phyloP scores from a whole-genome alignment of 495 filamentous ascomycete species.

The Xylaria telfairii region DNA sequence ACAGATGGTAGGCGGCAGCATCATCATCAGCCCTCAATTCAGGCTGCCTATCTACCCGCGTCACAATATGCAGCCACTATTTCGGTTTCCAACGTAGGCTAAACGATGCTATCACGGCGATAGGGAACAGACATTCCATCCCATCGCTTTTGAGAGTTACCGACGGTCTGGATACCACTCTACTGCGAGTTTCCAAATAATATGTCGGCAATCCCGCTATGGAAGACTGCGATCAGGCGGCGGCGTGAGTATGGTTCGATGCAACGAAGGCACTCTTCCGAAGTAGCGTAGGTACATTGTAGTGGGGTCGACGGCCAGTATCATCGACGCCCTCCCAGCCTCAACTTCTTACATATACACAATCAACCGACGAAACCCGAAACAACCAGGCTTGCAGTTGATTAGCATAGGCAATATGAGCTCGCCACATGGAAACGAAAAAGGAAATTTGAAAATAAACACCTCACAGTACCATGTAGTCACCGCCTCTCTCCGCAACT shows the following conservation, averaged over 20 bases:
- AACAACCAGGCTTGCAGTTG: not conserved
- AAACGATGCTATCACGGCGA: not conserved
- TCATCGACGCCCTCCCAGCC: not conserved
- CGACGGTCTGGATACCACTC: slow-evolving; percentile 24
- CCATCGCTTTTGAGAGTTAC: slow-evolving; percentile 6
- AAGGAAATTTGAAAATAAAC: not conserved
- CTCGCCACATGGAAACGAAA: not conserved
- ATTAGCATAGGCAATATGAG: not conserved
- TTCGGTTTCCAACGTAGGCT: slow-evolving; percentile 7
- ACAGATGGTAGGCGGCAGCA: not conserved
- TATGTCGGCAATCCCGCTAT: slow-evolving; percentile 23
- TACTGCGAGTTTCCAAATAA: slow-evolving; percentile 13
- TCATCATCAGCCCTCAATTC: not conserved
- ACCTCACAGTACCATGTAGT: not conserved
- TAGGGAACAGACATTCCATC: not conserved
- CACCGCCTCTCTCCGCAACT: slow-evolving; percentile 1
- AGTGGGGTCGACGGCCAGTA: slow-evolving; percentile 5
- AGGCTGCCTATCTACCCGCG: not conserved
- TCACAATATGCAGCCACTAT: not conserved
- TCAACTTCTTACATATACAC: slow-evolving; percentile 2
- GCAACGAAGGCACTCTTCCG: not conserved
- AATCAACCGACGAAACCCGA: slow-evolving; percentile 1
- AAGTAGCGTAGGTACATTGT: no score
- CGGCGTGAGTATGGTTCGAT: slow-evolving; percentile 13
- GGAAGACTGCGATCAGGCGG: not conserved